Evolutionary conservation across 2,329 filamentous ascomycete genomes (phyloP).

Genomic region (Exserohilum turcica): DNA sequence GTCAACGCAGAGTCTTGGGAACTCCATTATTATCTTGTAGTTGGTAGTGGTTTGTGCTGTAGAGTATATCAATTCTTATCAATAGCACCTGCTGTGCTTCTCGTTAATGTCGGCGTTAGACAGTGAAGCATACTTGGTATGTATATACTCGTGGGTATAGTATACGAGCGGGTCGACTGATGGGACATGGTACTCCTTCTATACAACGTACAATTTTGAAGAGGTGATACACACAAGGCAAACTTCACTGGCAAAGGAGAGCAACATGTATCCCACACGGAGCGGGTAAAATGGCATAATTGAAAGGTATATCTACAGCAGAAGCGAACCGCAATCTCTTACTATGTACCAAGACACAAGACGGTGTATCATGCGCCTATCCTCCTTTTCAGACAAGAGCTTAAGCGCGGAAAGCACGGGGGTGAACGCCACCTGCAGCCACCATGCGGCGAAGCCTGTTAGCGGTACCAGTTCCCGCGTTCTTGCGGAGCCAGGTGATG

Average conservation of each 20-base stretch:
- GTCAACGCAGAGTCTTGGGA: background rate
- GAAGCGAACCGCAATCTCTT: conserved; percentile 27
- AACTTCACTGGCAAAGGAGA: background rate
- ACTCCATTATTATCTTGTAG: background rate
- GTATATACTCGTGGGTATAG: too few relatives aligned
- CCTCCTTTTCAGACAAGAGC: background rate
- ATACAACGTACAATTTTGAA: too few relatives aligned
- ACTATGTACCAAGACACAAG: conserved; percentile 3
- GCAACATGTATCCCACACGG: background rate
- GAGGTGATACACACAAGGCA: background rate
- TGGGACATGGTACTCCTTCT: too few relatives aligned
- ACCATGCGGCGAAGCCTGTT: conserved; percentile 33
- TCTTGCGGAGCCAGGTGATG: conserved; percentile 39
- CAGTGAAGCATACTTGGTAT: too few relatives aligned
- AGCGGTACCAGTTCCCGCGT: conserved; percentile 28
- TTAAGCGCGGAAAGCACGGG: conserved; percentile 37
- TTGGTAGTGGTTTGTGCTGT: too few relatives aligned
- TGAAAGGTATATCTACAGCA: conserved; percentile 39
- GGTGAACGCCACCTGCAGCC: conserved; percentile 31
- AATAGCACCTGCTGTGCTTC: too few relatives aligned
- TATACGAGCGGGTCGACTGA: too few relatives aligned
- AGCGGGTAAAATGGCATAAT: conserved; percentile 20
- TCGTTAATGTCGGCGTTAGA: too few relatives aligned
- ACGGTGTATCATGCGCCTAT: background rate
- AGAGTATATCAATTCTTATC: too few relatives aligned